Base-by-base conservation (phyloP, 352 stramenopile genomes). In the Globisporangium ultimum region DNA sequence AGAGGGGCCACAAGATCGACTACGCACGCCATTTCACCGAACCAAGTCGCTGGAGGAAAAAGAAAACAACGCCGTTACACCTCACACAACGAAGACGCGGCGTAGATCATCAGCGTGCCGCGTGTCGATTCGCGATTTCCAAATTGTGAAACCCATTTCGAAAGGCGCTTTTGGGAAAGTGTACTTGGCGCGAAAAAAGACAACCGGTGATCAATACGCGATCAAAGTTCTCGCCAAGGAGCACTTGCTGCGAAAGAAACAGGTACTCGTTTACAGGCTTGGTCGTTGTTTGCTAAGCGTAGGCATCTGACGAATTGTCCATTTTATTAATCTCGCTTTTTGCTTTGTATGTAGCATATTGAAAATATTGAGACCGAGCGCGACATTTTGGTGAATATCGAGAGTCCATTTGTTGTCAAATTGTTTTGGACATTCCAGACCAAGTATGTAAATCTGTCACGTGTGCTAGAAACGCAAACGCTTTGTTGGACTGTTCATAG, bases 391-490 rank as follows among this genome's bases (percentile, higher is more conserved):
- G 81, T 89, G 13, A 89, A 70, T 53, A 85, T 96, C 11, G 70
- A 95, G 55, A 95, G 88, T 53, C 89, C 89, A 24, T 97, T 96
- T 49, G 87, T 97, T 24, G 89, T 97, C 18, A 96, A 95, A 64
- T 66, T 97, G 5, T 96, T 93, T 55, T 96, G 87, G 79, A 92
- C 85, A 6, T 97, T 97, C 57, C 89, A 97, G 72, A 91, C 79
- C 32, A 89, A 84, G 84, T 93, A 81, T 60, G 75, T 74, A 17
- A 2, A 11, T 34, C 34, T 22, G 38, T 20, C 6, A 40, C 18
- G 11, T 14, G 20, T 0, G n/a, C 20, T 32, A 32, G 47, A 21
- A 32, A 32, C 24, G 24, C 24, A 2, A 36, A 36, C 24, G 28
- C 3, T 32, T 36, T 36, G 28, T 36, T 10, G 28, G 4, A 5